These are phyloP conservation scores for Cercospora janseana DNA, from an alignment of 2,329 filamentous ascomycete genomes.

Conservation along the genomic window DNA sequence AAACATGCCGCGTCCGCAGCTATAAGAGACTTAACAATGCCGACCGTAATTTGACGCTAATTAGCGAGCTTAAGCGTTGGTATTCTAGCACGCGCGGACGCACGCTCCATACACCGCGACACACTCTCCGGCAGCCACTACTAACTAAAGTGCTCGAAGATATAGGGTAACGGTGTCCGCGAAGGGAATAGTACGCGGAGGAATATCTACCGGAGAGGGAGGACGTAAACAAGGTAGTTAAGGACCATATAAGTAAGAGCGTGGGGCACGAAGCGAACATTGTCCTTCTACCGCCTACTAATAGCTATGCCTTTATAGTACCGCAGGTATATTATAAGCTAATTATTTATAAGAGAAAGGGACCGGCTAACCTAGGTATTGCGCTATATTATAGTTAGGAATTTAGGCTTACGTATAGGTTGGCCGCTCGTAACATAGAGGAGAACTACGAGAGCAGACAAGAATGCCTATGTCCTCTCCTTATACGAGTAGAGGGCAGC, in stretches of 20 bases:
- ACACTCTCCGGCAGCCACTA: neutral
- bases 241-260: neutral
- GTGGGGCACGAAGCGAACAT: neutral
- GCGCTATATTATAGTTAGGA: neutral
- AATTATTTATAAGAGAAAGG: neutral
- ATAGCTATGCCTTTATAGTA: neutral
- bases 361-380: neutral
- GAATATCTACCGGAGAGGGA: neutral
- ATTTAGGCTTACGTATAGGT: neutral
- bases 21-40: neutral
- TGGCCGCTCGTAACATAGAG: neutral
- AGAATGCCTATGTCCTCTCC: neutral
- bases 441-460: neutral
- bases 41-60: neutral
- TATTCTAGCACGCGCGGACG: neutral
- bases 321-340: neutral
- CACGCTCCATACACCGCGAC: neutral
- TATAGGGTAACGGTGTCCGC: neutral
- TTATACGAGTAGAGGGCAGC: neutral
- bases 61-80: neutral
- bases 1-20: neutral
- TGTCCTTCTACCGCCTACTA: neutral
- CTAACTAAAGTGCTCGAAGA: neutral
- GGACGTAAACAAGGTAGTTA: neutral
- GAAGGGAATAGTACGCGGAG: neutral